Base-by-base conservation (phyloP, 1,284 basidiomycete genomes). In the Bondarzewia mesenterica region DNA sequence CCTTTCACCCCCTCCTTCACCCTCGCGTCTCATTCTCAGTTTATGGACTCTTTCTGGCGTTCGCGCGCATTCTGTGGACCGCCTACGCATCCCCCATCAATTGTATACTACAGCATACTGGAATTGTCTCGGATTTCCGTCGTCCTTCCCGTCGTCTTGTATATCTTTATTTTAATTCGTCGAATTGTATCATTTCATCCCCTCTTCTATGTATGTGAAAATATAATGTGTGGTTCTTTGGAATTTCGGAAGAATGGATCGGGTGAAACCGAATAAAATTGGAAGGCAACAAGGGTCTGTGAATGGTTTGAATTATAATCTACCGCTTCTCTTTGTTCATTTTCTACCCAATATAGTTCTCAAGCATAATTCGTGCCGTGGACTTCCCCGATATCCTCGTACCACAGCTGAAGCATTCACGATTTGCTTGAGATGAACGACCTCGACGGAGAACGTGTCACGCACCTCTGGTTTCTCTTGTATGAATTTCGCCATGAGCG, bases 321-420 rank as follows among this genome's bases (percentile, higher is more conserved):
- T n/a, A n/a, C n/a, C n/a, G n/a, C n/a, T n/a, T n/a, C n/a, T n/a
- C n/a, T n/a, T n/a, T n/a, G n/a, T n/a, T n/a, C n/a, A n/a, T n/a
- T n/a, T n/a, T n/a, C n/a, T n/a, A n/a, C n/a, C n/a, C n/a, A n/a
- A n/a, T n/a, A n/a, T n/a, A n/a, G n/a, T n/a, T n/a, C n/a, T n/a
- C n/a, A 32, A 32, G 5, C 5, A 32, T 10, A 4, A 7, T 32
- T n/a, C n/a, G 29, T 32, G 10, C n/a, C 29, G 5, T 10, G 29
- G n/a, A 32, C 29, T 32, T 74, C 72, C 22, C 76, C 78, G 47
- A 80, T 78, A 60, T 80, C 78, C 55, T 80, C 77, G 53, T 73
- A 68, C 75, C 77, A 80, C 20, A 36, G 38, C 37, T 22, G 42
- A 16, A 43, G 21, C 12, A 27, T 12, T 22, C 22, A 15, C 35